Evolutionary conservation across 345 rosid genomes (phyloP).

Genomic region (Linum lewisii): DNA sequence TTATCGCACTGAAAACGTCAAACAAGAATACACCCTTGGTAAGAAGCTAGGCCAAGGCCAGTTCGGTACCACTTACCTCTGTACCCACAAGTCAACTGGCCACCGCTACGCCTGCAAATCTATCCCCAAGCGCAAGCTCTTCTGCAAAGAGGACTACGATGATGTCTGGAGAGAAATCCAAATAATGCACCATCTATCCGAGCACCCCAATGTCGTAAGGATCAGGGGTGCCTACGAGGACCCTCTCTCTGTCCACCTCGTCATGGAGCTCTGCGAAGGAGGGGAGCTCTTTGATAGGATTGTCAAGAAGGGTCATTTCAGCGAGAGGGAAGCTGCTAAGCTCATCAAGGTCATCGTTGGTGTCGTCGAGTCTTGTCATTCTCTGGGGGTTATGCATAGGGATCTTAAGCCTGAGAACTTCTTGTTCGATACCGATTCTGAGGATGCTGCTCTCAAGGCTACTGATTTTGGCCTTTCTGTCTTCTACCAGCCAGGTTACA

Average conservation of each 20-base stretch:
- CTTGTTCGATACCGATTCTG: conserved; percentile 46
- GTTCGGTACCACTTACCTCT: conserved; percentile 64
- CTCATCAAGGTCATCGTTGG: conserved; percentile 68
- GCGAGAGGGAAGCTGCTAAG: conserved; percentile 72
- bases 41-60: conserved; percentile 66
- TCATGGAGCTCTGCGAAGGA: conserved; percentile 79
- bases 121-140: conserved; percentile 64
- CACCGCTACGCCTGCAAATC: conserved; percentile 61
- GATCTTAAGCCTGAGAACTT: conserved; percentile 83
- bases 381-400: conserved; percentile 68
- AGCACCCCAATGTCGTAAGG: conserved; percentile 51
- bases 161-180: conserved; percentile 83
- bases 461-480: conserved; percentile 78
- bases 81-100: conserved; percentile 43
- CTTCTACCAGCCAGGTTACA: conserved; percentile 58
- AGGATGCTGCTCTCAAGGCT: conserved; percentile 71
- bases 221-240: conserved; percentile 51
- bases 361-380: conserved; percentile 67
- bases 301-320: conserved; percentile 56
- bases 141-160: conserved; percentile 60
- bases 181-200: conserved; percentile 80
- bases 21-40: conserved; percentile 19
- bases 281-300: conserved; percentile 76
- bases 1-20: conserved; percentile 10
- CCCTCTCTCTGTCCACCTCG: conserved; percentile 40